phyloP scores from a whole-genome alignment of 2,329 filamentous ascomycete species.

The Colletotrichum cordylinicola region DNA sequence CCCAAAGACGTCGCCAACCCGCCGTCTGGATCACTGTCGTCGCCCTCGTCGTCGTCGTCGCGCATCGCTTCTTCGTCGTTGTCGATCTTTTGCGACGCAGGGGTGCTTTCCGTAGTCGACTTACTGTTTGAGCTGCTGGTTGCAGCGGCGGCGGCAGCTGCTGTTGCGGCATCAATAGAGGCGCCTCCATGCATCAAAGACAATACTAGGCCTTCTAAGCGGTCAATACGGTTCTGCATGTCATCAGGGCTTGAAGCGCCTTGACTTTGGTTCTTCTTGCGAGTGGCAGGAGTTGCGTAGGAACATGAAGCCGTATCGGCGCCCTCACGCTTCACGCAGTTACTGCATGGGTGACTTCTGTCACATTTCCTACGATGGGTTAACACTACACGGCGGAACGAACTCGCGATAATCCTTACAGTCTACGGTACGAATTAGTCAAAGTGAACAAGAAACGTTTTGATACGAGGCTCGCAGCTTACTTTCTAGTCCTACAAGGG shows the following conservation, averaged over 20 bases:
- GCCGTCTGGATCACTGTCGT: slow-evolving; percentile 75
- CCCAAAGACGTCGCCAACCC: slow-evolving; percentile 76
- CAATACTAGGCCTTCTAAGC: slow-evolving; percentile 88
- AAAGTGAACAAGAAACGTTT: slow-evolving; percentile 15
- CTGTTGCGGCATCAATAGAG: slow-evolving; percentile 48
- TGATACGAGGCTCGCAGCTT: slow-evolving; percentile 35
- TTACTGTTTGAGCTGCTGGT: slow-evolving; percentile 25
- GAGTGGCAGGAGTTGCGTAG: slow-evolving; percentile 74
- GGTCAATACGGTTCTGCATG: slow-evolving; percentile 98
- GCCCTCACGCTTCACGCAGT: slow-evolving; percentile 90
- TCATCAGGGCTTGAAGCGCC: slow-evolving; percentile 77
- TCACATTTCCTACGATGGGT: slow-evolving; percentile 82
- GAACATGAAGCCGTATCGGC: slow-evolving; percentile 81
- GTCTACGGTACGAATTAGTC: slow-evolving; percentile 37
- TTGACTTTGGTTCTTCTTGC: slow-evolving; percentile 77
- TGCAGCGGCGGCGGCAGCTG: slow-evolving; percentile 33
- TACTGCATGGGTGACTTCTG: slow-evolving; percentile 87
- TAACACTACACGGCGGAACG: neutral
- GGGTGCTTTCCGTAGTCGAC: slow-evolving; percentile 48
- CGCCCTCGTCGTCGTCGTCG: slow-evolving; percentile 54
- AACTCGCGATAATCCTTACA: slow-evolving; percentile 29
- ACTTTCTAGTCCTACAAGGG: slow-evolving; percentile 92
- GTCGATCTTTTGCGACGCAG: slow-evolving; percentile 53
- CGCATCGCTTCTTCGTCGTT: slow-evolving; percentile 60
- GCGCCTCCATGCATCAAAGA: slow-evolving; percentile 91